Percentiles rank a stretch among this genome's conserved stretches.
Conservation (phyloP, 768 basidiomycete genomes). For the Lyophyllum decastes region DNA sequence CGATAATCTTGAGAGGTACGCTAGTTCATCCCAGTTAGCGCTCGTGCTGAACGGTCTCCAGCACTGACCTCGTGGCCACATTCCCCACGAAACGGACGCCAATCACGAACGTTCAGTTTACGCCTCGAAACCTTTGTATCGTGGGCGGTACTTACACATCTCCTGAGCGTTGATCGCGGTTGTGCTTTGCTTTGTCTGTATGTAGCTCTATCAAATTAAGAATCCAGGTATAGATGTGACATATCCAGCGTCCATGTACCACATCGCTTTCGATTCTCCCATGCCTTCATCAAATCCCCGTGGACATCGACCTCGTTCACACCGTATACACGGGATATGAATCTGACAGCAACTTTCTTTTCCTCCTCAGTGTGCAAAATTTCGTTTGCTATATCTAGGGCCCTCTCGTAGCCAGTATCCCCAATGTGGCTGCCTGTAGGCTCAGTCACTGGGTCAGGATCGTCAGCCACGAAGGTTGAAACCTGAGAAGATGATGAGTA, state of each 20-base stretch:
- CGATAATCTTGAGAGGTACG: conserved; percentile 73
- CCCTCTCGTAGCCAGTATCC: background rate
- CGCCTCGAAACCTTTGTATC: conserved; percentile 90
- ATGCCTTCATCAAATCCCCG: background rate
- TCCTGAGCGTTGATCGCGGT: conserved; percentile 47
- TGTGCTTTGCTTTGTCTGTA: background rate
- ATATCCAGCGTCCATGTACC: conserved; percentile 1
- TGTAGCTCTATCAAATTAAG: background rate
- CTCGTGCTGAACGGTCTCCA: conserved; percentile 31
- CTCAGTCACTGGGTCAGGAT: background rate
- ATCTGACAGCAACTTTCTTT: background rate
- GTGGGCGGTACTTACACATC: conserved; percentile 77
- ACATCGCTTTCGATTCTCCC: background rate
- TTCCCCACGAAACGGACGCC: conserved; percentile 97
- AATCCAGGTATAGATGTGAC: background rate
- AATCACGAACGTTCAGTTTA: conserved; percentile 90
- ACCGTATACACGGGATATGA: background rate
- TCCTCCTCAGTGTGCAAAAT: background rate
- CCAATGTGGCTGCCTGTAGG: background rate
- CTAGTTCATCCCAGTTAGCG: conserved; percentile 14
- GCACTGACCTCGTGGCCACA: conserved; percentile 83
- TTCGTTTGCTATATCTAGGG: background rate
- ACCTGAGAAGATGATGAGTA: background rate
- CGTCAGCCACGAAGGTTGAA: too few relatives aligned
- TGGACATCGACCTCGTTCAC: background rate